Evolutionary conservation across 805 yeast genomes (phyloP).

Genomic region (Pichia rugopelliculosa): DNA sequence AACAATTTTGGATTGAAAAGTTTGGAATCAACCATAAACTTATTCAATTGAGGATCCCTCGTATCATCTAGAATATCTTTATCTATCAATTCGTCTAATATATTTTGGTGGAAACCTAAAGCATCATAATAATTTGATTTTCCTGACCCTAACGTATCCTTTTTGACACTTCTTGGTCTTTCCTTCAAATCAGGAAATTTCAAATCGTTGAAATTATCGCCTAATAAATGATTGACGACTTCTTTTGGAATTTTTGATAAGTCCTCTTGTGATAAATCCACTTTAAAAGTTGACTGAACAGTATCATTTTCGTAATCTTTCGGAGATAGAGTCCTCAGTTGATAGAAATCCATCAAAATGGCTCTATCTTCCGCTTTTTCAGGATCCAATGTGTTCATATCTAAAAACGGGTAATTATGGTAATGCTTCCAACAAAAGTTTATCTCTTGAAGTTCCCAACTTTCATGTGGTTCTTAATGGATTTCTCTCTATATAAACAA

Average conservation of each 20-base stretch:
- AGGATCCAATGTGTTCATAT: constrained; percentile 3
- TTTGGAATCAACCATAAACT: constrained; percentile 49
- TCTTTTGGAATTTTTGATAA: constrained; percentile 19
- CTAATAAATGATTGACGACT: constrained; percentile 18
- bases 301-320: constrained; percentile 21
- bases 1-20: constrained; percentile 51
- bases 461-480: too few relatives aligned
- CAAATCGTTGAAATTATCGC: constrained; percentile 15
- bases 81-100: constrained; percentile 35
- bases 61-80: constrained; percentile 33
- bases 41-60: constrained; percentile 29
- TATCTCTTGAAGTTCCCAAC: not conserved
- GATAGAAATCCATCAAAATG: constrained; percentile 31
- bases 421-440: not conserved
- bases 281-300: constrained; percentile 11
- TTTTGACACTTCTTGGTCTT: not conserved
- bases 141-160: not conserved
- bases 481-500: too few relatives aligned
- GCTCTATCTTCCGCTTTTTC: constrained; percentile 10
- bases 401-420: not conserved
- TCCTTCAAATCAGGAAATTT: not conserved
- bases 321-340: constrained; percentile 38
- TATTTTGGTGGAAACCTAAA: constrained; percentile 42
- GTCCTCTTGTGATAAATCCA: constrained; percentile 14
- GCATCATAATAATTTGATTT: constrained; percentile 37